Conservation (phyloP, 768 basidiomycete genomes). For the Psilocybe cyanescens region DNA sequence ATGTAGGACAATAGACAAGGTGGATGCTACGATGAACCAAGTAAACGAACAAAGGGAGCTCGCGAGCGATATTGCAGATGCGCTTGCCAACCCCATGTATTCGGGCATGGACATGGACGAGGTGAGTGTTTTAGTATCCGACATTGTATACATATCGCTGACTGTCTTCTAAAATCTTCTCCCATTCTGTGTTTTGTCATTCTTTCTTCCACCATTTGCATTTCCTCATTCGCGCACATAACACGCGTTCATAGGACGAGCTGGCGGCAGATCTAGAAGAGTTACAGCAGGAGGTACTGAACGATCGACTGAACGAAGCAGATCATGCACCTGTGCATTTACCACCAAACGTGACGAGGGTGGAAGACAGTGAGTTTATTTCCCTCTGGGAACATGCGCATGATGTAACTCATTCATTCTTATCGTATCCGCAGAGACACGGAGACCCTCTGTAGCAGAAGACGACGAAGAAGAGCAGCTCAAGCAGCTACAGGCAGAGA, state of each 20-base stretch:
- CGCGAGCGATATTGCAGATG: conserved; percentile 90
- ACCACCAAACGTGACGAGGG: conserved; percentile 60
- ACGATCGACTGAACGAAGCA: conserved; percentile 82
- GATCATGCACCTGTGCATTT: conserved; percentile 89
- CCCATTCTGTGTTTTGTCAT: background rate
- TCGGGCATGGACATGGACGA: conserved; percentile 69
- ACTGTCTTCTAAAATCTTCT: background rate
- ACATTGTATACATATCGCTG: conserved; percentile 7
- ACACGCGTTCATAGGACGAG: conserved; percentile 57
- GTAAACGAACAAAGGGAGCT: conserved; percentile 92
- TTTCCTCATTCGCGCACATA: conserved; percentile 5
- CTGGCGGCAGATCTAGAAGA: conserved; percentile 82
- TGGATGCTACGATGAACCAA: conserved; percentile 85
- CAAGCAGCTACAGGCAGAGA: conserved; percentile 82
- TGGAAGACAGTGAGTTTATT: conserved; percentile 50
- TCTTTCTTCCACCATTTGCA: background rate
- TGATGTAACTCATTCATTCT: background rate
- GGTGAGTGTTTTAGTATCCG: conserved; percentile 43
- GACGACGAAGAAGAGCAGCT: conserved; percentile 94
- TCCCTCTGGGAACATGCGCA: background rate
- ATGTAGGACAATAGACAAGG: conserved; percentile 79
- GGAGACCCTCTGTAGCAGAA: conserved; percentile 52
- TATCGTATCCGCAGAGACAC: conserved; percentile 24
- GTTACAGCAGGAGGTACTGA: conserved; percentile 86
- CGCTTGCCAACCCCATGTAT: conserved; percentile 75